phyloP scores from a whole-genome alignment of 345 rosid species.

The Isatis tinctoria region DNA sequence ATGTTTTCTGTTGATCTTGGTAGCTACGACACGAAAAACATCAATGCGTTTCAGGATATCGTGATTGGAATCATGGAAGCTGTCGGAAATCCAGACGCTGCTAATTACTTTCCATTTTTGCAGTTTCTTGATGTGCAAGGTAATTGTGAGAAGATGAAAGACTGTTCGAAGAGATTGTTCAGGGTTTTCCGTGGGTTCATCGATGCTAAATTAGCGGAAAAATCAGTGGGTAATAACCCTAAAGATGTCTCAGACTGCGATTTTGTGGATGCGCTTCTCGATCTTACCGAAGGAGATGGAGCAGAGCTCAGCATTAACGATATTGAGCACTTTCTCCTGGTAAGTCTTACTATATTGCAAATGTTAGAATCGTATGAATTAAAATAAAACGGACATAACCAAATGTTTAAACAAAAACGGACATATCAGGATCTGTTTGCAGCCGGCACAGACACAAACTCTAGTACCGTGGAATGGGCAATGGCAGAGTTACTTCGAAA shows the following conservation, averaged over 20 bases:
- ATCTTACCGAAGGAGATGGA: slow-evolving; percentile 19
- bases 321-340: slow-evolving; percentile 36
- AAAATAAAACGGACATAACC: neutral
- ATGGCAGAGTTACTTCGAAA: slow-evolving; percentile 31
- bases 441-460: slow-evolving; percentile 47
- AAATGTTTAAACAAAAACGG: neutral
- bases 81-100: slow-evolving; percentile 40
- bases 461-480: slow-evolving; percentile 36
- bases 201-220: neutral
- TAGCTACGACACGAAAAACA: neutral
- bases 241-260: slow-evolving; percentile 15
- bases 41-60: slow-evolving; percentile 30
- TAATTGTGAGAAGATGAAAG: neutral
- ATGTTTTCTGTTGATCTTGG: slow-evolving; percentile 44
- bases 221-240: neutral
- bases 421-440: slow-evolving; percentile 36
- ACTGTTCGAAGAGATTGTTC: slow-evolving; percentile 4
- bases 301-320: slow-evolving; percentile 16
- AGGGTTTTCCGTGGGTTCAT: slow-evolving; percentile 29
- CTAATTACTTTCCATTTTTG: slow-evolving; percentile 47
- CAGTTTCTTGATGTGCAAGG: slow-evolving; percentile 47
- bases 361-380: neutral
- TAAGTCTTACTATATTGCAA: slow-evolving; percentile 11
- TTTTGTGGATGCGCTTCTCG: slow-evolving; percentile 34
- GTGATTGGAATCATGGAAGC: slow-evolving; percentile 36